These are phyloP conservation scores for Zygosaccharomyces rouxii DNA, from an alignment of 805 yeast species.

Conservation along the genomic window DNA sequence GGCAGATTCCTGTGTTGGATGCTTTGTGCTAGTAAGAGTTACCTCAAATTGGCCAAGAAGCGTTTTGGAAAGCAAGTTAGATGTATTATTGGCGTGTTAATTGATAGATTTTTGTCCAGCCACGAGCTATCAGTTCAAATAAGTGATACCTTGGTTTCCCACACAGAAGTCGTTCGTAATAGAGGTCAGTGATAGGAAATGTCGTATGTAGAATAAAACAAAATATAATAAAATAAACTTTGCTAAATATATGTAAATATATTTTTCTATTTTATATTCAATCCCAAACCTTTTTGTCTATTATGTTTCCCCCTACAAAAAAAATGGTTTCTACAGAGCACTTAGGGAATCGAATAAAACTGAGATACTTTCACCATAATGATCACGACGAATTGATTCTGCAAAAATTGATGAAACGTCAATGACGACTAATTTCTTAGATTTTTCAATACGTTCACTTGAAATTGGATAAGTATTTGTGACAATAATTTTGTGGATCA, in stretches of 20 bases:
- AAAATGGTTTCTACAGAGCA: constrained; percentile 27
- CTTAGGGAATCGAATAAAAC: constrained; percentile 87
- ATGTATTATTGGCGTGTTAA: constrained; percentile 56
- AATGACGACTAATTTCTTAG: constrained; percentile 74
- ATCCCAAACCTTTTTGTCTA: not conserved
- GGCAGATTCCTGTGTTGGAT: constrained; percentile 74
- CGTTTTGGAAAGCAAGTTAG: constrained; percentile 37
- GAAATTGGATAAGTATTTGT: constrained; percentile 94
- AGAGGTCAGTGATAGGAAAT: constrained; percentile 33
- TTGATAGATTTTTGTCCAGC: constrained; percentile 54
- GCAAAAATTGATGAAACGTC: constrained; percentile 95
- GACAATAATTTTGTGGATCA: constrained; percentile 87
- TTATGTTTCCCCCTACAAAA: not conserved
- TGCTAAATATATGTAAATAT: not conserved
- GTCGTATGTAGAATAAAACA: constrained; percentile 28
- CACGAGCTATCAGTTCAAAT: constrained; percentile 39
- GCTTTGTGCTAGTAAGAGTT: constrained; percentile 43
- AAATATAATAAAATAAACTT: not conserved
- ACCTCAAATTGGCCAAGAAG: constrained; percentile 4
- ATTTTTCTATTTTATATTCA: not conserved
- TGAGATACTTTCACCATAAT: constrained; percentile 94
- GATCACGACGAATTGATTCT: constrained; percentile 97
- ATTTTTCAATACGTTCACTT: constrained; percentile 50
- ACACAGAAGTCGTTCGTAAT: constrained; percentile 22
- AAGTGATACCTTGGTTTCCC: not conserved